These are phyloP conservation scores for Suhomyces bolitotheri DNA, from an alignment of 1,139 yeast species.

Conservation along the genomic window DNA sequence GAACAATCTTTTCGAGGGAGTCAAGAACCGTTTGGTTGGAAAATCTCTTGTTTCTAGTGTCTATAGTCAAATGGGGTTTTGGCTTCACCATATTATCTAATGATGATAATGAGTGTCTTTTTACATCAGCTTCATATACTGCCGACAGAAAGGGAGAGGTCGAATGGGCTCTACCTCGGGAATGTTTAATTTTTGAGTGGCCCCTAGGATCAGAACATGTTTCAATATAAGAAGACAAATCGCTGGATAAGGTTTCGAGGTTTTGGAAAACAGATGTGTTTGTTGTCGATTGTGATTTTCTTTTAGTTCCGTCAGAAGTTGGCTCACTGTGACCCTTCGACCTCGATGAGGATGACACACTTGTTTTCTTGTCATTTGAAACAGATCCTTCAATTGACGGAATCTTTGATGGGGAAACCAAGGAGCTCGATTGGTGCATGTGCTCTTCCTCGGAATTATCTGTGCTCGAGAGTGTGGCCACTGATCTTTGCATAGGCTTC, in stretches of 20 bases:
- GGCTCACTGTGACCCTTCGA: slow-evolving; percentile 14
- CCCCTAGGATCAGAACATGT: not conserved
- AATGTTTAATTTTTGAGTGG: not conserved
- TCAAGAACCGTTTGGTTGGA: slow-evolving; percentile 13
- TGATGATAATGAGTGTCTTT: slow-evolving; percentile 14
- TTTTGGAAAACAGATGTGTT: slow-evolving; percentile 31
- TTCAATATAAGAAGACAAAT: slow-evolving; percentile 25
- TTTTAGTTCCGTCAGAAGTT: slow-evolving; percentile 11
- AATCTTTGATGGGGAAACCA: slow-evolving; percentile 4
- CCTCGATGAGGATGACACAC: slow-evolving; percentile 6
- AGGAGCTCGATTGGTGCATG: slow-evolving; percentile 4
- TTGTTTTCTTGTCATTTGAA: not conserved
- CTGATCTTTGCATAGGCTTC: slow-evolving; percentile 35
- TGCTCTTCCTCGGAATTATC: slow-evolving; percentile 5
- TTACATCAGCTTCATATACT: not conserved
- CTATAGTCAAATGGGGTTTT: slow-evolving; percentile 1
- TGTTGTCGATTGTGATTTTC: slow-evolving; percentile 30
- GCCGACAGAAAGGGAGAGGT: slow-evolving; percentile 2
- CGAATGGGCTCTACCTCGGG: not conserved
- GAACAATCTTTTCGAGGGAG: slow-evolving; percentile 4
- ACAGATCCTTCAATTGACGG: not conserved
- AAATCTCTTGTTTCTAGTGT: slow-evolving; percentile 5
- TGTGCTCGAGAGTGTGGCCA: slow-evolving; percentile 24
- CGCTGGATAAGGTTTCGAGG: slow-evolving; percentile 34
- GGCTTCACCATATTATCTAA: slow-evolving; percentile 8